Evolutionary conservation across 2,329 filamentous ascomycete species (phyloP), one percentile per base, ranked within the genome.

Genomic region (Alternaria postmessia): DNA sequence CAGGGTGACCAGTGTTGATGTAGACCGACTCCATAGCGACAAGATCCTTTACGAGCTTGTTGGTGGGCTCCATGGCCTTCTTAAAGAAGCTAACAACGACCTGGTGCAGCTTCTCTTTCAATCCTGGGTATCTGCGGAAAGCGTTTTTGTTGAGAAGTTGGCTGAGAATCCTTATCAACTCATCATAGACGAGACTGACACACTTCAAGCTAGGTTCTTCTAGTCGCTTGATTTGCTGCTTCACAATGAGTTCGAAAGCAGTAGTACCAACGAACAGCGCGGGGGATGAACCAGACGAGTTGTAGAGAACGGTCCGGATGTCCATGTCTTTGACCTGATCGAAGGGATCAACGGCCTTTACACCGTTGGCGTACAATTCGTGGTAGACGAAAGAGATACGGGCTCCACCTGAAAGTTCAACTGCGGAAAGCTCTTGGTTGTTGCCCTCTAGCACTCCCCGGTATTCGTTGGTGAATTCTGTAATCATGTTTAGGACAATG

Each of bases 371-470:
- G 82, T 99, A 99, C 16, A 99, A 86, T 80, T 99, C 95, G 81
- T 99, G 95, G 87, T 98, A 99, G 46, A 99, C 95, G 76, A 99
- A 99, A 78, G 93, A 97, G 79, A 99, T 99, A 87, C 95, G 91
- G 54, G 95, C 95, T 83, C 95, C 95, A 65, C 95, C 95, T 6
- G 95, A 98, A 63, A 99, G 86, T 79, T 99, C 95, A 2, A 91
- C 87, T 81, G 93, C 97, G 24, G 95, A 98, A 4, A 99, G 85
- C 79, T 99, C 95, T 65, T 93, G 93, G 81, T 96, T 98, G 82
- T 97, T 97, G 71, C 95, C 95, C 70, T 99, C 96, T 61, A 99
- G 82, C 22, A 99, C 93, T 22, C 94, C 97, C 71, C 94, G 89
- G 87, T 96, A 99, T 79, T 99, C 95, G 75, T 96, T 97, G 70